Conservation (phyloP, 2,329 filamentous ascomycete genomes). For the Calonectria leucothoes region DNA sequence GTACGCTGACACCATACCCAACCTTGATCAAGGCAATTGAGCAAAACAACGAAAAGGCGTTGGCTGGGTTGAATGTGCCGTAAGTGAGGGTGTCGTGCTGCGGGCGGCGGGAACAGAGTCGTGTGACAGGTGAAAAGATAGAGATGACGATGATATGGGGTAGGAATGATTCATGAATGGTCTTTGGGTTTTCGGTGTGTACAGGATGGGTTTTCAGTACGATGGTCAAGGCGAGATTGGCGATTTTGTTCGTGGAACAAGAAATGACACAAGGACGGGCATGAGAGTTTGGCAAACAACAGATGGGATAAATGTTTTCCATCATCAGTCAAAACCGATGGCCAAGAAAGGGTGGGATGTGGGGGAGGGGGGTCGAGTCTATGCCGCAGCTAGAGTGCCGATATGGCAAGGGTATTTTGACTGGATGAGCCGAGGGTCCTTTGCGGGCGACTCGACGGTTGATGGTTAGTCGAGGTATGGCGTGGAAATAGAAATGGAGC, state of each 20-base stretch:
- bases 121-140: not conserved
- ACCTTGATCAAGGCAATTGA: conserved; percentile 79
- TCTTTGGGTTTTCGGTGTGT: not conserved
- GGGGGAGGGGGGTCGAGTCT: not conserved
- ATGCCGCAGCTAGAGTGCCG: conserved; percentile 2
- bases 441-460: not conserved
- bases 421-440: conserved; percentile 21
- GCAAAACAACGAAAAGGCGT: conserved; percentile 63
- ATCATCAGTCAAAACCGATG: not conserved
- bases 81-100: conserved; percentile 19
- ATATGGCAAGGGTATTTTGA: conserved; percentile 11
- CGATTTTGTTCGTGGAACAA: not conserved
- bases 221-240: not conserved
- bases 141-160: not conserved
- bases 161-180: not conserved
- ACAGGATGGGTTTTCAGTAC: not conserved
- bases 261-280: not conserved
- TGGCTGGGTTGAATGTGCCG: conserved; percentile 54
- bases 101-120: not conserved
- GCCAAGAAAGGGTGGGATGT: not conserved
- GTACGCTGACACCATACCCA: conserved; percentile 87
- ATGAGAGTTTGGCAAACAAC: not conserved
- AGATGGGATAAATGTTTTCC: not conserved
- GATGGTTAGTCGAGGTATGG: not conserved
- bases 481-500: not conserved